Evolutionary conservation across 2,329 filamentous ascomycete genomes (phyloP).

Genomic region (Aspergillus thermomutatus): DNA sequence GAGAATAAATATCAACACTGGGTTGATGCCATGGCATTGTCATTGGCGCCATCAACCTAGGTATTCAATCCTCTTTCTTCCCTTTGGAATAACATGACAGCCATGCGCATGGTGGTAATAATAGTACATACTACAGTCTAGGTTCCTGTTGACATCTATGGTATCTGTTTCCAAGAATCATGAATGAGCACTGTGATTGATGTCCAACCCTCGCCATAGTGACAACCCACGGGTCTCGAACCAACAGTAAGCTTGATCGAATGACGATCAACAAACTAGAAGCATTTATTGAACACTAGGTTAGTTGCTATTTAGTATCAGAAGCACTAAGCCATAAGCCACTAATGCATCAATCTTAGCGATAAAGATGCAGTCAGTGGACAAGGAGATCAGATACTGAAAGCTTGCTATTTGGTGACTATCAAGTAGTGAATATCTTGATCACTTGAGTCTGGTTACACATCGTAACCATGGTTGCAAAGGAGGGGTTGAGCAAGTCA

Average conservation of each 20-base stretch:
- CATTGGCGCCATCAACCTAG: too few relatives aligned
- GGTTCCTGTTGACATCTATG: background rate
- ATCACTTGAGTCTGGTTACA: background rate
- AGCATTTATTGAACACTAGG: background rate
- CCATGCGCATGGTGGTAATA: background rate
- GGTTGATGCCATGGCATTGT: too few relatives aligned
- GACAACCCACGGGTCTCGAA: background rate
- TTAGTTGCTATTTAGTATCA: too few relatives aligned
- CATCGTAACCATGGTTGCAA: background rate
- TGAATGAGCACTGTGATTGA: background rate
- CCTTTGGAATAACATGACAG: background rate
- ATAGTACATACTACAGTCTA: background rate
- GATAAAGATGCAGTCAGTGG: too few relatives aligned
- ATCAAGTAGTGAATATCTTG: background rate
- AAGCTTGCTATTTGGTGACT: background rate
- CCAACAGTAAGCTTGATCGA: background rate
- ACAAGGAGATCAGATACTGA: background rate
- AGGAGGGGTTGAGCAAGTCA: conserved; percentile 6
- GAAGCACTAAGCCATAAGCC: too few relatives aligned
- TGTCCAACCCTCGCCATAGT: background rate
- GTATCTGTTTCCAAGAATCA: background rate
- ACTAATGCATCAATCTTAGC: background rate
- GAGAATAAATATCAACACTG: background rate
- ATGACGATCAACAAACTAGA: background rate
- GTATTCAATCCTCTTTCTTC: too few relatives aligned